These are phyloP conservation scores for Starmerella floris DNA, from an alignment of 805 yeast species.

Conservation along the genomic window DNA sequence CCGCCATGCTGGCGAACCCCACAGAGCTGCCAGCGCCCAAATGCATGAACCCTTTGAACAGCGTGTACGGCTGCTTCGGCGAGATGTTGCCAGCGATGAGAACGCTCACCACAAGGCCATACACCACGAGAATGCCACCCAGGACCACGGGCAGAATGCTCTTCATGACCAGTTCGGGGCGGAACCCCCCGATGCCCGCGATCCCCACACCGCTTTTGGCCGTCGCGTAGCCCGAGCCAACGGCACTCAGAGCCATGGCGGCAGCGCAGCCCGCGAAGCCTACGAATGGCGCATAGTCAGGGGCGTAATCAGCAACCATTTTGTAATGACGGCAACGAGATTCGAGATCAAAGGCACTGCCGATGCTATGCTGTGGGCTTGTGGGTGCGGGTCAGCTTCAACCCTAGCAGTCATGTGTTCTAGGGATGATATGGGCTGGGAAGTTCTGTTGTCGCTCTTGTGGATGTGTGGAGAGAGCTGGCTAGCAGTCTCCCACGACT, in stretches of 20 bases:
- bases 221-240: slow-evolving; percentile 98
- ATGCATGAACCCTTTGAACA: slow-evolving; percentile 97
- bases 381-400: neutral
- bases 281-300: slow-evolving; percentile 89
- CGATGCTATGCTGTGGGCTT: neutral
- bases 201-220: slow-evolving; percentile 98
- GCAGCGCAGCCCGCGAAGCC: slow-evolving; percentile 94
- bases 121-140: slow-evolving; percentile 94
- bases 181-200: slow-evolving; percentile 93
- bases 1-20: slow-evolving; percentile 90
- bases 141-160: slow-evolving; percentile 86
- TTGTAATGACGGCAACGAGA: too few species aligned
- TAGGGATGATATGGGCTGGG: too few species aligned
- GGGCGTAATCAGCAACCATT: slow-evolving; percentile 47
- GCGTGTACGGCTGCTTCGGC: slow-evolving; percentile 65
- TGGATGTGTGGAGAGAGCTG: too few species aligned
- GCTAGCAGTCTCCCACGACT: too few species aligned
- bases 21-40: slow-evolving; percentile 90
- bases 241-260: slow-evolving; percentile 79
- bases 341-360: too few species aligned
- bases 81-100: slow-evolving; percentile 72
- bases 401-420: too few species aligned
- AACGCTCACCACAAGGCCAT: slow-evolving; percentile 93
- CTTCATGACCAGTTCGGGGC: slow-evolving; percentile 93
- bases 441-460: too few species aligned